phyloP scores from a whole-genome alignment of 805 yeast genomes.

The Pichia membranifaciens region DNA sequence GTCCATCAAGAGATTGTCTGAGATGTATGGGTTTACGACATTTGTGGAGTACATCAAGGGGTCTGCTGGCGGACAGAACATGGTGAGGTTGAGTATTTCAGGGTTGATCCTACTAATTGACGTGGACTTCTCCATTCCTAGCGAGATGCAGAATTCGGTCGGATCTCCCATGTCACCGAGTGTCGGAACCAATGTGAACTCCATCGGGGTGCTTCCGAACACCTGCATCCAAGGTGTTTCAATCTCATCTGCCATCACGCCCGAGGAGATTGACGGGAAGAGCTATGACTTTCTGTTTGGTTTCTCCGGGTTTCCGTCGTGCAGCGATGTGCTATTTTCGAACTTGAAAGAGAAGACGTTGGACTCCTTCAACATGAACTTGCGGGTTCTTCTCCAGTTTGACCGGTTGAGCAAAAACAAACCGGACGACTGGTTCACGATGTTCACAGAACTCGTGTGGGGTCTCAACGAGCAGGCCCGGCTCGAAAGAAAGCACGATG shows the following conservation, averaged over 20 bases:
- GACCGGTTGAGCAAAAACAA: slow-evolving; percentile 27
- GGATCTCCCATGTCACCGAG: slow-evolving; percentile 12
- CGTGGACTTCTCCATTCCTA: slow-evolving; percentile 28
- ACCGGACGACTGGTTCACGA: slow-evolving; percentile 30
- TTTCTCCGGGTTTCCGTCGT: slow-evolving; percentile 16
- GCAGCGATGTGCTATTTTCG: slow-evolving; percentile 23
- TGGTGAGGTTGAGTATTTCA: slow-evolving; percentile 25
- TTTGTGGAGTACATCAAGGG: slow-evolving; percentile 7
- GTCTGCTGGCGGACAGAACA: background rate
- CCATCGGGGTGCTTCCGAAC: background rate
- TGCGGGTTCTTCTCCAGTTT: slow-evolving; percentile 28
- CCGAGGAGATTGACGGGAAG: slow-evolving; percentile 22
- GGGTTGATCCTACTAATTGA: slow-evolving; percentile 34
- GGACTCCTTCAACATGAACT: slow-evolving; percentile 30
- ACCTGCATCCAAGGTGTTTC: slow-evolving; percentile 21
- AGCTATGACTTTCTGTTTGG: slow-evolving; percentile 26
- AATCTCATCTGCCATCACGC: slow-evolving; percentile 28
- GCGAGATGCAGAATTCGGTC: background rate
- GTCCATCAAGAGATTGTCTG: slow-evolving; percentile 30
- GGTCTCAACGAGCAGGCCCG: slow-evolving; percentile 14
- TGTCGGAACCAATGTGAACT: background rate
- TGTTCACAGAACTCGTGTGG: slow-evolving; percentile 26
- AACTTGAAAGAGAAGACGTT: slow-evolving; percentile 27
- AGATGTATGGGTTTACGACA: slow-evolving; percentile 34
- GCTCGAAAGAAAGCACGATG: background rate